Evolutionary conservation across 345 rosid genomes (phyloP), one percentile per base, ranked within the genome.

Genomic region (Corchorus capsularis): DNA sequence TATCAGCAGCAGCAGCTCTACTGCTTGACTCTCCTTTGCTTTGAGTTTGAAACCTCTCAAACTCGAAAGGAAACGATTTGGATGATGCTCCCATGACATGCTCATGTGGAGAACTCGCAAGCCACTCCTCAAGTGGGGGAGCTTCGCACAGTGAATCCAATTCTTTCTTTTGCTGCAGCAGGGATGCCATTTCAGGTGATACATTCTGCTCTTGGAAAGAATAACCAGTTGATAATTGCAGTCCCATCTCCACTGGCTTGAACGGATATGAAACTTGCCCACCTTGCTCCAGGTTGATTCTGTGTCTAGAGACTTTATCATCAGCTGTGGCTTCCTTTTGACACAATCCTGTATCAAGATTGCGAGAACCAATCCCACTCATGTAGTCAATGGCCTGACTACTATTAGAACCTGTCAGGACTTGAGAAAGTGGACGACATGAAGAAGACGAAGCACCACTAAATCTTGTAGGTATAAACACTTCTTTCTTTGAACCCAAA

Each of bases 401-500:
- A 2, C 45, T 49, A 73, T 34, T 59, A 9, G 17, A 46, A 45
- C 57, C 68, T 59, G 59, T 61, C 68, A 73, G 16, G 54, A 62
- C 69, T 61, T 61, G 77, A 63, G 77, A 62, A 47, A 60, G 69
- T 63, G 57, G 39, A 62, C 14, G 43, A 69, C 69, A 74, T 17
- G 69, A 63, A 47, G 57, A 61, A 2, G 57, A 22, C 19, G 69
- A 62, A 74, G 46, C 77, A 62, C 32, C 47, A 35, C 17, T 16
- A 32, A 46, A 46, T 62, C 27, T 49, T 27, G 13, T 49, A 20
- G 56, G 69, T 15, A 8, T 49, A 32, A 41, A 49, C 11, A 61
- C 77, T 62, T 62, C 69, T 60, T 61, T 47, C 37, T 8, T 45
- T 16, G 57, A 27, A 55, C 43, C 64, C 17, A 13, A 47, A 59